Evolutionary conservation across 1,284 basidiomycete species (phyloP).

Genomic region (Athelia psychrophila): DNA sequence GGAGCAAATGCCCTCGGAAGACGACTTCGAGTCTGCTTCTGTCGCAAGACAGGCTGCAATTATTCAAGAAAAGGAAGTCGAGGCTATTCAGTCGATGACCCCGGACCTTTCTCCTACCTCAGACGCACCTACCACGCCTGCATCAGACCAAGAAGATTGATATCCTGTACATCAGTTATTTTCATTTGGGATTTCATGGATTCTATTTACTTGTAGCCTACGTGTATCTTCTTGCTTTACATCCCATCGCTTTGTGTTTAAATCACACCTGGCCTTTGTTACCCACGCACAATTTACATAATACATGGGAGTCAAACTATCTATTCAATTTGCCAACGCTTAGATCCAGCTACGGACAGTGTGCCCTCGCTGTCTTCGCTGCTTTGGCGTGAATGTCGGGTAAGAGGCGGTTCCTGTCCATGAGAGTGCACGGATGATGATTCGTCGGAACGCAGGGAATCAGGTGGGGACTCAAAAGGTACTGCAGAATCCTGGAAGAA

Average conservation of each 20-base stretch:
- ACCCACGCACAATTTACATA: no score
- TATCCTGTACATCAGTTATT: neutral
- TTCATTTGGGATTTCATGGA: conserved; percentile 1
- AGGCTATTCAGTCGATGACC: conserved; percentile 38
- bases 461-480: conserved; percentile 8
- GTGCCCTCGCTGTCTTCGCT: no score
- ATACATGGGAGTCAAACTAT: no score
- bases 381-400: no score
- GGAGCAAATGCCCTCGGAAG: conserved; percentile 41
- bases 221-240: conserved; percentile 7
- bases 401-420: no score
- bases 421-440: no score
- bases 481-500: conserved; percentile 43
- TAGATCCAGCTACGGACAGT: no score
- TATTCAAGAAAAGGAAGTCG: conserved; percentile 58
- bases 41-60: conserved; percentile 56
- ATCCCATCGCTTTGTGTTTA: conserved; percentile 6
- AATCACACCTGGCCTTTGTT: neutral
- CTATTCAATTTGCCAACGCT: no score
- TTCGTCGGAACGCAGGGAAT: no score
- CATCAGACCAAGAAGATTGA: conserved; percentile 15
- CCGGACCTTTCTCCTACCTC: conserved; percentile 19
- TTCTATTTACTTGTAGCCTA: conserved; percentile 10
- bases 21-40: conserved; percentile 46
- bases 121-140: conserved; percentile 35